These are phyloP conservation scores for Claviceps arundinis DNA, from an alignment of 2,329 filamentous ascomycete genomes.

Conservation along the genomic window DNA sequence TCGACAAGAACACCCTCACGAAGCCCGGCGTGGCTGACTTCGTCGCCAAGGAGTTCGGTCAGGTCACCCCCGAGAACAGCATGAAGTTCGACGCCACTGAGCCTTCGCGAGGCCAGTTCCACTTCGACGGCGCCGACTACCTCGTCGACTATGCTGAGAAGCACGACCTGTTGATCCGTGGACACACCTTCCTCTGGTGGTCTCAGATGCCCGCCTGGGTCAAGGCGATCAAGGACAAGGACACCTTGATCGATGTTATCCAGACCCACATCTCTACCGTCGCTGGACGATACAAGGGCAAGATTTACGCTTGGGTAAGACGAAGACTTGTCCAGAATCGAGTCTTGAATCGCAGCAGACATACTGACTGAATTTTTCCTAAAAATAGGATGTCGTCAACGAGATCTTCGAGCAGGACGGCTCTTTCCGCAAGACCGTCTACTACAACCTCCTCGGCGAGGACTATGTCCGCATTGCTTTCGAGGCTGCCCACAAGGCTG, in stretches of 20 bases:
- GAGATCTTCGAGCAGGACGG: slow-evolving; percentile 43
- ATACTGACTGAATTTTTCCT: not conserved
- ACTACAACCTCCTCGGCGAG: slow-evolving; percentile 55
- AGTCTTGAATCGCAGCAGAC: not conserved
- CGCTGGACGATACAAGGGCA: not conserved
- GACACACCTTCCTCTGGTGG: not conserved
- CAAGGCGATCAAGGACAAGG: not conserved
- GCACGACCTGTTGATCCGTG: not conserved
- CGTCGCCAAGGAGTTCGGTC: slow-evolving; percentile 33
- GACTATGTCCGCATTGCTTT: slow-evolving; percentile 59
- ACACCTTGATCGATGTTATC: not conserved
- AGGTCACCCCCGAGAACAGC: slow-evolving; percentile 54
- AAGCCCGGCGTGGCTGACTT: not conserved
- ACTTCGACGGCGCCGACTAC: slow-evolving; percentile 22
- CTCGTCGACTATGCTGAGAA: not conserved
- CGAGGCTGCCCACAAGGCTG: slow-evolving; percentile 47
- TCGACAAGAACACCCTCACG: not conserved
- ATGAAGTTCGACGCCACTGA: slow-evolving; percentile 56
- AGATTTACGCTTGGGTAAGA: not conserved
- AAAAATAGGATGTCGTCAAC: slow-evolving; percentile 1
- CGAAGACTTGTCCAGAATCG: not conserved
- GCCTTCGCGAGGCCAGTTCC: slow-evolving; percentile 34
- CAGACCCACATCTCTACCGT: not conserved
- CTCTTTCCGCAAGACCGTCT: slow-evolving; percentile 45
- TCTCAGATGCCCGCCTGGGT: not conserved